These are phyloP conservation scores for Phytophthora podocarpi DNA, from an alignment of 352 stramenopile species.

Conservation along the genomic window DNA sequence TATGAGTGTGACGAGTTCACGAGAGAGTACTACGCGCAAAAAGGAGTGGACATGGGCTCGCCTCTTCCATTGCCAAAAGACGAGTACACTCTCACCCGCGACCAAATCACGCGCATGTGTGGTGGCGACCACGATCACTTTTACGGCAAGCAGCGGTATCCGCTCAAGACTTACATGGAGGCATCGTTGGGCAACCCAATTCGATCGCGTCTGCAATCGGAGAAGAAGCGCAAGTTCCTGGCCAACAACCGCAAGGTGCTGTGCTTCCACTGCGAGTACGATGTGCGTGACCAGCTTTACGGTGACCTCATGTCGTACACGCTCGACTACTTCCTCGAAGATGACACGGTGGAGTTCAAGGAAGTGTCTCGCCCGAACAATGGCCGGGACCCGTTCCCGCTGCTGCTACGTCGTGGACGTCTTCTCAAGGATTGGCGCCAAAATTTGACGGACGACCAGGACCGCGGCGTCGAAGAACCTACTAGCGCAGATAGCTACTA, in stretches of 20 bases:
- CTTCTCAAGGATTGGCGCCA: conserved; percentile 74
- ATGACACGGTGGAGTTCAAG: conserved; percentile 91
- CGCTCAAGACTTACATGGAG: conserved; percentile 88
- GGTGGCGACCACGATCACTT: conserved; percentile 73
- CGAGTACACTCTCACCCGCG: conserved; percentile 78
- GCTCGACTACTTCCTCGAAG: conserved; percentile 88
- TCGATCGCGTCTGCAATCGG: conserved; percentile 62
- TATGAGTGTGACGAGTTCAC: conserved; percentile 83
- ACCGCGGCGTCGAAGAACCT: conserved; percentile 78
- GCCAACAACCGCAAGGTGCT: conserved; percentile 88
- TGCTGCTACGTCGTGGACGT: conserved; percentile 66
- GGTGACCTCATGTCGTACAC: conserved; percentile 82
- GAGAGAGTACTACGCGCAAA: conserved; percentile 56
- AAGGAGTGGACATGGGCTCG: conserved; percentile 47
- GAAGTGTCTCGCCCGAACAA: conserved; percentile 84
- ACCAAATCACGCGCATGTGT: conserved; percentile 79
- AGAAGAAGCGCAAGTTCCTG: conserved; percentile 88
- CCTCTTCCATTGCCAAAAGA: conserved; percentile 78
- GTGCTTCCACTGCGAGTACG: conserved; percentile 87
- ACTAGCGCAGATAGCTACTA: conserved; percentile 70
- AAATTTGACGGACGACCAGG: conserved; percentile 72
- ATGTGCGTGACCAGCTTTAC: conserved; percentile 80
- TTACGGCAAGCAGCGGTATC: conserved; percentile 78
- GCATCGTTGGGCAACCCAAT: conserved; percentile 77
- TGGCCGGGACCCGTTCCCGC: conserved; percentile 79